Conservation (phyloP, 345 rosid species). For the Populus tremula region DNA sequence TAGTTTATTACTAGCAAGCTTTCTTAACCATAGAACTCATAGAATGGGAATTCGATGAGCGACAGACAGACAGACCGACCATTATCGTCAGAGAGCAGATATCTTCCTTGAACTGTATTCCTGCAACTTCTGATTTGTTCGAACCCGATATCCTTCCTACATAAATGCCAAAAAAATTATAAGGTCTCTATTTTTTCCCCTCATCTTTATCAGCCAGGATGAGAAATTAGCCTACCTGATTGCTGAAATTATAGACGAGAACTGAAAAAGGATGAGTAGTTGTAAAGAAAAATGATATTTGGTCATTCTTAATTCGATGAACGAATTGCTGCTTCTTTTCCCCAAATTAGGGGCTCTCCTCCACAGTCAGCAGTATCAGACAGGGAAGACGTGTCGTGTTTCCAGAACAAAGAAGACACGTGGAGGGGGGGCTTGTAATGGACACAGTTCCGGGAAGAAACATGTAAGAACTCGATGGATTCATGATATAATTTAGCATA, state of each 20-base stretch:
- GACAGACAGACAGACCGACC: constrained; percentile 27
- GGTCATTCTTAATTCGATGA: too few relatives aligned
- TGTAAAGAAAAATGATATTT: background rate
- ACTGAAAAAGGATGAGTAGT: background rate
- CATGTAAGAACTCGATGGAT: too few relatives aligned
- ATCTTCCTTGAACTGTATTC: constrained; percentile 86
- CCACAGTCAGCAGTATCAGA: too few relatives aligned
- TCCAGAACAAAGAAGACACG: too few relatives aligned
- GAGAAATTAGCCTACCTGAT: background rate
- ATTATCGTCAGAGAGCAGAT: constrained; percentile 71
- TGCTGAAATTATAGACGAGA: background rate
- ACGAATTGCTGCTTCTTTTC: too few relatives aligned
- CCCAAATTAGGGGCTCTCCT: too few relatives aligned
- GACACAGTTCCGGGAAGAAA: too few relatives aligned
- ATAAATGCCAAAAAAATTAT: background rate
- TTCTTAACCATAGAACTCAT: background rate
- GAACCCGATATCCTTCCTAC: constrained; percentile 59
- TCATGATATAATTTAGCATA: too few relatives aligned
- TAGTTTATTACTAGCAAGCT: background rate
- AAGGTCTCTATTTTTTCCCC: too few relatives aligned
- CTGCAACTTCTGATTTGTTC: constrained; percentile 50
- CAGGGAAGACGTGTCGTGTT: too few relatives aligned
- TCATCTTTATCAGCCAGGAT: too few relatives aligned
- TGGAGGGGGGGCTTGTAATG: too few relatives aligned
- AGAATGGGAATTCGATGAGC: background rate